These are phyloP conservation scores for Miscanthus lutarioriparius DNA, from an alignment of 176 grass and related monocot species.

Conservation along the genomic window DNA sequence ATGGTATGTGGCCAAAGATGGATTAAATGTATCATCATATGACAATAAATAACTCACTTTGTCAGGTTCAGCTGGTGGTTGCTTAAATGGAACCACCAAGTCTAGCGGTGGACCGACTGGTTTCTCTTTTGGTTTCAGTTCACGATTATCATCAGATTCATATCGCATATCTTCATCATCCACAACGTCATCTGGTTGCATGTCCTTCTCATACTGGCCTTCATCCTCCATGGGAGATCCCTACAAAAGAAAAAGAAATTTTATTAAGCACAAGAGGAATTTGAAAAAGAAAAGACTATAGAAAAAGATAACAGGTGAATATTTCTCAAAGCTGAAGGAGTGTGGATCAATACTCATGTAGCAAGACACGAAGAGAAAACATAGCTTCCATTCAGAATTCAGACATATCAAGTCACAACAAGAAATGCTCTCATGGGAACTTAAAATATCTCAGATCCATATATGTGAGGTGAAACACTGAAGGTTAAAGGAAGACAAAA, in stretches of 20 bases:
- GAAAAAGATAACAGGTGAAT: slow-evolving; percentile 14
- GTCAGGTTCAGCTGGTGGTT: slow-evolving; percentile 66
- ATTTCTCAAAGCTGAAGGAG: slow-evolving; percentile 27
- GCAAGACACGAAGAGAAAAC: slow-evolving; percentile 4
- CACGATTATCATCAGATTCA: slow-evolving; percentile 75
- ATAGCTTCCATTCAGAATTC: not conserved
- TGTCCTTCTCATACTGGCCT: slow-evolving; percentile 65
- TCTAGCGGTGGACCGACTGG: slow-evolving; percentile 81
- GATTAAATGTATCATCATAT: not conserved
- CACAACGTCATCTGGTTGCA: slow-evolving; percentile 68
- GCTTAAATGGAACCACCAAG: slow-evolving; percentile 64
- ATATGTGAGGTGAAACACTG: not conserved
- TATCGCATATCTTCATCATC: slow-evolving; percentile 69
- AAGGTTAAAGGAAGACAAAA: not conserved
- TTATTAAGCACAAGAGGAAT: slow-evolving; percentile 3
- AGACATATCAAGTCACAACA: not conserved
- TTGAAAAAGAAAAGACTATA: slow-evolving; percentile 15
- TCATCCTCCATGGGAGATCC: slow-evolving; percentile 72
- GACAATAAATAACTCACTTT: slow-evolving; percentile 58
- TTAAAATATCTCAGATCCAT: slow-evolving; percentile 21
- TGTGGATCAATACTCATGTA: not conserved
- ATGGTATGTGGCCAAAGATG: not conserved
- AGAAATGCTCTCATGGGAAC: not conserved
- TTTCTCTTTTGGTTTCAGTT: slow-evolving; percentile 82
- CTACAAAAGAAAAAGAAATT: slow-evolving; percentile 39